Percentiles rank a stretch among this genome's conserved stretches.
These are phyloP conservation scores for Litchi chinensis DNA, from an alignment of 345 rosid genomes.

Conservation along the genomic window DNA sequence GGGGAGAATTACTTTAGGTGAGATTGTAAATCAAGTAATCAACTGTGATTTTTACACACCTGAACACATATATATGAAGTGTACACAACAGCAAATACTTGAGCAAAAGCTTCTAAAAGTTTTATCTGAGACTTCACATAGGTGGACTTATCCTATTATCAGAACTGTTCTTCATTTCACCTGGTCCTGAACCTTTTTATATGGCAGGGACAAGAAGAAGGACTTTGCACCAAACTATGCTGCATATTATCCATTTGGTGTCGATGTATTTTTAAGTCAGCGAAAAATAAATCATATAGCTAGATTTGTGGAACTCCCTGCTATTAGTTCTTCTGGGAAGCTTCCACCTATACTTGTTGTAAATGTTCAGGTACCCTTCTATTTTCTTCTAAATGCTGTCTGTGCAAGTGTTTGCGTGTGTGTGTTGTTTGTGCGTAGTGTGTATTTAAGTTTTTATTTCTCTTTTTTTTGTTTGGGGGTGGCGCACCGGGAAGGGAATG, in stretches of 20 bases:
- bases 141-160: slow-evolving; percentile 1
- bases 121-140: slow-evolving; percentile 7
- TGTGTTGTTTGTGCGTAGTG: not conserved
- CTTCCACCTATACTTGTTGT: slow-evolving; percentile 81
- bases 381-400: not conserved
- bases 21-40: slow-evolving; percentile 12
- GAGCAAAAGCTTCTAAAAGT: not conserved
- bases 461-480: too few species aligned
- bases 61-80: not conserved
- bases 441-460: not conserved
- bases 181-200: slow-evolving; percentile 9
- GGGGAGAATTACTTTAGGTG: slow-evolving; percentile 56
- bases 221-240: slow-evolving; percentile 73
- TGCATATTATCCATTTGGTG: slow-evolving; percentile 91
- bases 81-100: not conserved
- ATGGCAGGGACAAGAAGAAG: slow-evolving; percentile 89
- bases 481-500: too few species aligned
- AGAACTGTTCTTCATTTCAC: slow-evolving; percentile 3
- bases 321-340: slow-evolving; percentile 47
- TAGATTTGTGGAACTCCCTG: slow-evolving; percentile 78
- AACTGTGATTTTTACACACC: not conserved
- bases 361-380: slow-evolving; percentile 74
- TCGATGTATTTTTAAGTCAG: slow-evolving; percentile 74
- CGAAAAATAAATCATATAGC: slow-evolving; percentile 80
- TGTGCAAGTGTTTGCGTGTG: not conserved